phyloP scores from a whole-genome alignment of 106 monocot species.

The Apostasia ramifera region DNA sequence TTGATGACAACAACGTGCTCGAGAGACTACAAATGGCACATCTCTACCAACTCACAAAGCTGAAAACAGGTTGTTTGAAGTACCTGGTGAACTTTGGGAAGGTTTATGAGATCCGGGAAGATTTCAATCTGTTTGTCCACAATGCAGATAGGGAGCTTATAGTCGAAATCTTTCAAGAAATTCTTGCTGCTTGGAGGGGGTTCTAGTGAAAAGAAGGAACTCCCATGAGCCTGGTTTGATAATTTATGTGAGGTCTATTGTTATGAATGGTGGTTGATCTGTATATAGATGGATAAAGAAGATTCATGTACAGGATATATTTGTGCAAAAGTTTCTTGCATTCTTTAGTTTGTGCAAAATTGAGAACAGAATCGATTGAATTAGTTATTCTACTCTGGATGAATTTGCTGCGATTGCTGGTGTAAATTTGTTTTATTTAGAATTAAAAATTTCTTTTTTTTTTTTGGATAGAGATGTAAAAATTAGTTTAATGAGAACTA shows the following conservation, averaged over 20 bases:
- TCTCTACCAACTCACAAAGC: constrained; percentile 39
- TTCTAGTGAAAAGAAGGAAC: constrained; percentile 8
- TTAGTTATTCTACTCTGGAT: too few relatives aligned
- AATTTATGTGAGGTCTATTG: background rate
- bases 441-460: too few relatives aligned
- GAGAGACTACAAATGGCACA: constrained; percentile 76
- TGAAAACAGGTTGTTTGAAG: constrained; percentile 73
- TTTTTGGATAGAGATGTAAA: too few relatives aligned
- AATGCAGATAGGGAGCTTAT: constrained; percentile 74
- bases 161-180: constrained; percentile 66
- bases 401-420: too few relatives aligned
- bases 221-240: too few relatives aligned
- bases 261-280: background rate
- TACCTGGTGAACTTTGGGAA: constrained; percentile 84
- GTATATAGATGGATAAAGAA: constrained; percentile 6
- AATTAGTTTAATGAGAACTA: too few relatives aligned
- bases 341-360: too few relatives aligned
- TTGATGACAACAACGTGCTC: constrained; percentile 69
- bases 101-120: constrained; percentile 73
- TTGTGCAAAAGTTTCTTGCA: too few relatives aligned
- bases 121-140: constrained; percentile 54
- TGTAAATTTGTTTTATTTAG: too few relatives aligned
- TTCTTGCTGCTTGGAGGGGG: constrained; percentile 73
- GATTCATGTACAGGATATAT: too few relatives aligned
- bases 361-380: too few relatives aligned